These are phyloP conservation scores for Hyaloscypha finlandica DNA, from an alignment of 495 filamentous ascomycete species.

Conservation along the genomic window DNA sequence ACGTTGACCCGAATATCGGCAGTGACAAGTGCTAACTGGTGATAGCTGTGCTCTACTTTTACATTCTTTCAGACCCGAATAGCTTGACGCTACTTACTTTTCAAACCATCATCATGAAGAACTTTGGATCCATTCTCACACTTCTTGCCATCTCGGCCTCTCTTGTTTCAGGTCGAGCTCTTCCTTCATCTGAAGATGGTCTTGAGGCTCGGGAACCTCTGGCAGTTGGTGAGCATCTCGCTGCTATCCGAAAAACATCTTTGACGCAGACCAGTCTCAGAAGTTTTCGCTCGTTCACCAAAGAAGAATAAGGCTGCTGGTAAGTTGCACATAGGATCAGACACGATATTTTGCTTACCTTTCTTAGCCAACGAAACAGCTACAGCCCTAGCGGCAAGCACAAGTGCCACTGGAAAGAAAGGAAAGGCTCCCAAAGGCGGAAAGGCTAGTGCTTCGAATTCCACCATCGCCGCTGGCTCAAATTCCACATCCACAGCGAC, in stretches of 20 bases:
- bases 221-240: conserved; percentile 10
- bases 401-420: conserved; percentile 11
- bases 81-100: conserved; percentile 32
- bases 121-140: conserved; percentile 40
- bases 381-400: neutral
- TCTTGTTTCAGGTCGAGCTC: conserved; percentile 35
- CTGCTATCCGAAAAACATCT: neutral
- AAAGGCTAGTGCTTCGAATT: conserved; percentile 10
- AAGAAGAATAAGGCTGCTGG: conserved; percentile 24
- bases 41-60: conserved; percentile 44
- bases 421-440: neutral
- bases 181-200: conserved; percentile 15
- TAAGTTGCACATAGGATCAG: neutral
- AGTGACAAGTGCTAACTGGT: conserved; percentile 17
- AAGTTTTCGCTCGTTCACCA: conserved; percentile 16
- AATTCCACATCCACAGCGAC: conserved; percentile 12
- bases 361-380: neutral
- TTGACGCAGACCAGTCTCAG: neutral
- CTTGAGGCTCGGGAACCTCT: conserved; percentile 26
- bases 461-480: conserved; percentile 4
- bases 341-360: neutral
- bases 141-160: conserved; percentile 39
- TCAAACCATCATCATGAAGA: conserved; percentile 42
- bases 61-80: conserved; percentile 34
- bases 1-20: conserved; percentile 23